A percentile compares a stretch with the other conserved stretches of the same genome.
Conservation (phyloP, 75 land plant species). For the Selaginella moellendorffii region DNA sequence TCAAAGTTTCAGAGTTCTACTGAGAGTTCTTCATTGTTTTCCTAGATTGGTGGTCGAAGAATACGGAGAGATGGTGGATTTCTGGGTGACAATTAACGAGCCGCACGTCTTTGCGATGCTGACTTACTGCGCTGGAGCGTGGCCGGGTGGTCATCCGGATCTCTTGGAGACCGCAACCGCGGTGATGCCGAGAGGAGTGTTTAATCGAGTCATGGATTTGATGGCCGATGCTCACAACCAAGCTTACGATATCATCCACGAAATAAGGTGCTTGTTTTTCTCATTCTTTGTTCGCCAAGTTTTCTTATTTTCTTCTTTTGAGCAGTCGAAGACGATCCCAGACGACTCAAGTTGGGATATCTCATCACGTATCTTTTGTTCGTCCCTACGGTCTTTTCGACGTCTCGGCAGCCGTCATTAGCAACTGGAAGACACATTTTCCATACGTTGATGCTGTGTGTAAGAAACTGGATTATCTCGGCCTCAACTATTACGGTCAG, state of each 20-base stretch:
- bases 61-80: slow-evolving; percentile 69
- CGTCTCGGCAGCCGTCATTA: slow-evolving; percentile 58
- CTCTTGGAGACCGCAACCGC: slow-evolving; percentile 85
- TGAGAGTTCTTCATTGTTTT: too few species aligned
- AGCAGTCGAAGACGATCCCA: slow-evolving; percentile 22
- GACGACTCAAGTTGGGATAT: slow-evolving; percentile 61
- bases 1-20: too few species aligned
- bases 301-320: not conserved
- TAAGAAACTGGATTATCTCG: slow-evolving; percentile 75
- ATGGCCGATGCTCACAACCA: slow-evolving; percentile 75
- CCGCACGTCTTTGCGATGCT: slow-evolving; percentile 96
- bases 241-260: slow-evolving; percentile 91
- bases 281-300: not conserved
- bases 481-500: slow-evolving; percentile 99
- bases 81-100: slow-evolving; percentile 95
- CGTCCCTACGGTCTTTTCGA: slow-evolving; percentile 97
- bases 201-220: slow-evolving; percentile 61
- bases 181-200: slow-evolving; percentile 73
- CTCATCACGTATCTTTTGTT: slow-evolving; percentile 94
- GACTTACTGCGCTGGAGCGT: slow-evolving; percentile 95
- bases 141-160: slow-evolving; percentile 98
- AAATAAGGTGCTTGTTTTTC: slow-evolving; percentile 56
- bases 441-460: slow-evolving; percentile 69
- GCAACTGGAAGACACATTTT: slow-evolving; percentile 61
- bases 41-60: slow-evolving; percentile 79